A percentile compares a stretch with the other conserved stretches of the same genome.
phyloP scores from a whole-genome alignment of 108 stramenopile genomes.

The Skeletonema costatum region DNA sequence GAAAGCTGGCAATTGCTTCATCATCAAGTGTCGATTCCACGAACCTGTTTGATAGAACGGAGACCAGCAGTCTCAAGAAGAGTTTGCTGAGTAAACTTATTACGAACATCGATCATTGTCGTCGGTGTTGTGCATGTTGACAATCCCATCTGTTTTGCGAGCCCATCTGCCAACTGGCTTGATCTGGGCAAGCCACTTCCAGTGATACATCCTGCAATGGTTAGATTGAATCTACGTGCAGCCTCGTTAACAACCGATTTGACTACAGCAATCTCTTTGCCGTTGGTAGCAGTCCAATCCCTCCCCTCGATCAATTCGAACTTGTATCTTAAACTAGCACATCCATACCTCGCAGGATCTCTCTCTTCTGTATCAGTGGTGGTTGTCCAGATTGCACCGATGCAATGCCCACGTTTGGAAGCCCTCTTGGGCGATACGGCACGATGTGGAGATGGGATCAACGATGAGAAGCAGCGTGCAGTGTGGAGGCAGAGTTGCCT shows the following conservation, averaged over 20 bases:
- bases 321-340: constrained; percentile 7
- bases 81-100: constrained; percentile 66
- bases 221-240: constrained; percentile 32
- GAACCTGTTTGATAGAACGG: constrained; percentile 73
- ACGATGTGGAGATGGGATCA: constrained; percentile 45
- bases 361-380: neutral
- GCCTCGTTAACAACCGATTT: constrained; percentile 42
- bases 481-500: constrained; percentile 10
- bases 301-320: constrained; percentile 15
- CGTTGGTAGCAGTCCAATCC: constrained; percentile 17
- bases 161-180: constrained; percentile 60
- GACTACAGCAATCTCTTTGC: constrained; percentile 10
- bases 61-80: constrained; percentile 57
- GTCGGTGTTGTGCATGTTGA: constrained; percentile 40
- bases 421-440: constrained; percentile 70
- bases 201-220: constrained; percentile 54
- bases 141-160: constrained; percentile 54
- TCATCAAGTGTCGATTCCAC: constrained; percentile 17
- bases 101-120: constrained; percentile 13
- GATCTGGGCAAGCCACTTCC: constrained; percentile 77
- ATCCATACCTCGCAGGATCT: neutral
- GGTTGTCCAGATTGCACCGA: constrained; percentile 63
- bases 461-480: neutral
- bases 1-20: constrained; percentile 51
- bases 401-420: constrained; percentile 56